Conservation (phyloP, 2,329 filamentous ascomycete genomes). For the Pseudogymnoascus sp. region DNA sequence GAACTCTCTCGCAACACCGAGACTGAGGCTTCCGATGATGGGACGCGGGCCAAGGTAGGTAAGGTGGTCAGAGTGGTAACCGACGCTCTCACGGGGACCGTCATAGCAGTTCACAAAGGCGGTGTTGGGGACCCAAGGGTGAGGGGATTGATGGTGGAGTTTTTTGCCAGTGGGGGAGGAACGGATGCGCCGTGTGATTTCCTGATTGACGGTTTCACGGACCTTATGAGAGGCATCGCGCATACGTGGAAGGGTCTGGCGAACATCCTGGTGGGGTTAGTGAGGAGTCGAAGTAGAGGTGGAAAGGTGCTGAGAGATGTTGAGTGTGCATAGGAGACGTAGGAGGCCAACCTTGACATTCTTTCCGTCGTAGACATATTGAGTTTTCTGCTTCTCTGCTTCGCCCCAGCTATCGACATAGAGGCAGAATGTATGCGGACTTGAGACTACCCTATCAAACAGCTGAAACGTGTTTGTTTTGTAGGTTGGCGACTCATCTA, state of each 20-base stretch:
- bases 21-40: conserved; percentile 79
- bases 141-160: conserved; percentile 64
- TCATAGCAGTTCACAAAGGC: conserved; percentile 93
- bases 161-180: conserved; percentile 59
- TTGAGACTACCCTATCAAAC: conserved; percentile 79
- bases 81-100: conserved; percentile 72
- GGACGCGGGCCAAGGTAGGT: conserved; percentile 87
- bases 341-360: conserved; percentile 11
- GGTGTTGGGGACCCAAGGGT: conserved; percentile 74
- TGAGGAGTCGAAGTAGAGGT: not conserved
- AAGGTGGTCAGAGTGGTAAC: conserved; percentile 86
- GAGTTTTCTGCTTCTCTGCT: conserved; percentile 58
- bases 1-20: conserved; percentile 91
- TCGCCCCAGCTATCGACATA: conserved; percentile 72
- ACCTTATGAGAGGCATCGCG: conserved; percentile 61
- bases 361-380: conserved; percentile 77
- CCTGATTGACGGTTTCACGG: conserved; percentile 65
- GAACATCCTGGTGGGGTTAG: conserved; percentile 51
- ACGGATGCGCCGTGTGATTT: conserved; percentile 64
- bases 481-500: conserved; percentile 65
- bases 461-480: conserved; percentile 68
- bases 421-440: conserved; percentile 75
- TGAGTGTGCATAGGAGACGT: not conserved
- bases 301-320: not conserved
- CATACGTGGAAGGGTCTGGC: conserved; percentile 68